Evolutionary conservation across 2,329 filamentous ascomycete species (phyloP).

Genomic region (Aspergillus transmontanensis): DNA sequence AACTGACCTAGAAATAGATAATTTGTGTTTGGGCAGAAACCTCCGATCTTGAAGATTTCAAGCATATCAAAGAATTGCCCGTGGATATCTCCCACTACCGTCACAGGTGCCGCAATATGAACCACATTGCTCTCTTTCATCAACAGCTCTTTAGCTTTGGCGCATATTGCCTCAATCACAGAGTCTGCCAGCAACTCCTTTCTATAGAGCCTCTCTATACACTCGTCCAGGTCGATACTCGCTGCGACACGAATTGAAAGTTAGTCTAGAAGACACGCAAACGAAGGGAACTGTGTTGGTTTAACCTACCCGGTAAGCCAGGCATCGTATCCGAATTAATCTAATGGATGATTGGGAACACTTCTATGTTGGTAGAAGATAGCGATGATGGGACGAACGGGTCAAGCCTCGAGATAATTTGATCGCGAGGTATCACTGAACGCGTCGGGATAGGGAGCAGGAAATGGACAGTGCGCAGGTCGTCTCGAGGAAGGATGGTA

Average conservation of each 20-base stretch:
- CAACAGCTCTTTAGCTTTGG: constrained; percentile 96
- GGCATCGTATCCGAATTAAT: constrained; percentile 40
- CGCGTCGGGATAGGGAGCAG: constrained; percentile 1
- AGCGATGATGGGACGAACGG: constrained; percentile 1
- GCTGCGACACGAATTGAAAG: constrained; percentile 54
- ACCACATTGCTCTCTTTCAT: constrained; percentile 99
- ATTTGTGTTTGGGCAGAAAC: constrained; percentile 96
- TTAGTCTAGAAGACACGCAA: not conserved
- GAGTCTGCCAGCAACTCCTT: constrained; percentile 97
- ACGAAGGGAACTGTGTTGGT: not conserved
- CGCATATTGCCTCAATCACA: constrained; percentile 98
- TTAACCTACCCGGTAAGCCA: constrained; percentile 46
- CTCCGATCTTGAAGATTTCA: constrained; percentile 98
- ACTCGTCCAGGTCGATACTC: constrained; percentile 97
- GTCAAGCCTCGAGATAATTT: constrained; percentile 1
- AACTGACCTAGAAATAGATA: constrained; percentile 87
- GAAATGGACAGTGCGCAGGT: constrained; percentile 14
- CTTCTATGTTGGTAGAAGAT: constrained; percentile 13
- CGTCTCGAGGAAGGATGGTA: constrained; percentile 22
- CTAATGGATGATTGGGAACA: constrained; percentile 2
- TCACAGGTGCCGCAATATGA: constrained; percentile 91
- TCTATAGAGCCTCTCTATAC: constrained; percentile 93
- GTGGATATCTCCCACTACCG: constrained; percentile 97
- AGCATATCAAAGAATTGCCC: constrained; percentile 99
- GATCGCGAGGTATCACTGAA: constrained; percentile 5